Base-by-base conservation (phyloP, 2,329 filamentous ascomycete species). In the Nigrospora oryzae region DNA sequence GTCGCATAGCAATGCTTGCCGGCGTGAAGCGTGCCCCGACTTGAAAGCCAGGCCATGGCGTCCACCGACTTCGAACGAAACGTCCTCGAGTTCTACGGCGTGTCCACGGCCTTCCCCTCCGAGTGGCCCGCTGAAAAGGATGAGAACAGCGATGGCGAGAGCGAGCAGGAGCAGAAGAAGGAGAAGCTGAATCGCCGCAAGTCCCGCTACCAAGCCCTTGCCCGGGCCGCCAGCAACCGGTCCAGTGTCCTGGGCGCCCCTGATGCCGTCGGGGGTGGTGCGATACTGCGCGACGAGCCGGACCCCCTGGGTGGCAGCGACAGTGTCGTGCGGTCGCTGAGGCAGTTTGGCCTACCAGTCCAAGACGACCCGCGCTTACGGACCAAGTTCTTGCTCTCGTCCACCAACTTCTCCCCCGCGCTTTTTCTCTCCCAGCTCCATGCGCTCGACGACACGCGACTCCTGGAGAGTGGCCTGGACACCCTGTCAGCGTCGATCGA, bases 371-470 rank as follows among this genome's bases (percentile, higher is more conserved):
- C 79, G 44, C 80, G 83, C 56, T 66, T 94, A 54, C 81, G 89
- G 85, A 70, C 53, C 61, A 87, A 89, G 51, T 98, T 97, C 65
- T 78, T 98, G 45, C 79, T 98, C 17, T 96, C 90, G 11, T 97
- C 91, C 14, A 97, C 91, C 12, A 90, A 87, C 42, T 98, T 98
- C 69, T 95, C 89, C 1, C 93, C 93, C 2, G 81, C 87, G 3
- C 71, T 95, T 8, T 98, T 96, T 63, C 76, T 98, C 12, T 93
- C 91, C 0, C 88, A 96, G 63, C 85, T 94, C 52, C 94, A 98
- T 63, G 83, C 86, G 48, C 79, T 82, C 40, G 91, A 86, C 44
- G 89, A 91, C 45, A 95, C 90, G 1, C 79, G 89, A 54, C 80
- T 83, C 38, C 73, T 98, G 1, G 73, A 95, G 12, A 74, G 79